Base-by-base conservation (phyloP, 371 early-diverging fungal genomes). In the Zancudomyces culisetae region DNA sequence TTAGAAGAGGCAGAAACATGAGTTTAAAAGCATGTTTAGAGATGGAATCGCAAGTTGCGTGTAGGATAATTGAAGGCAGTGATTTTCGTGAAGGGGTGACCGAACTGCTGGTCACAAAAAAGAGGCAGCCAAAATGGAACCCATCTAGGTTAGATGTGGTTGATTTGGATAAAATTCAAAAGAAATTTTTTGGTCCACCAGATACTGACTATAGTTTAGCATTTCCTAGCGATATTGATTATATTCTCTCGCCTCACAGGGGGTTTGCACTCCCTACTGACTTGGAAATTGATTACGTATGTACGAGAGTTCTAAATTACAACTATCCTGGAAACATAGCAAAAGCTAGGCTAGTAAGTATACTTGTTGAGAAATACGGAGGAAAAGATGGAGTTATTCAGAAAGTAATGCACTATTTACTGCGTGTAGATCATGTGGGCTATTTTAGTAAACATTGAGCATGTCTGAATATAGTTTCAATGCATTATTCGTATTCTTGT, bases 81-180 rank as follows among this genome's bases (percentile, higher is more conserved):
- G 96, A 95, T 58, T 89, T 96, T 57, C 60, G 69, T 45, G 90
- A 90, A 71, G 94, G 95, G 26, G 90, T 94, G 8, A 78, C 64
- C 21, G 77, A 87, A 8, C 69, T 71, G 27, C 69, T 96, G 54
- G 71, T 89, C 30, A 72, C 73, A 52, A 84, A 87, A 63, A 62
- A 70, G 4, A 60, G 68, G 27, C 56, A 63, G 3, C 80, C 92
- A 1, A 55, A 75, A 30, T 96, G 95, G 94, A 46, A 78, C 12
- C 91, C 91, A 2, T 55, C 73, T 0, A 60, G 72, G 2, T 51
- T 82, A 2, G 60, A 60, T 2, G 10, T 10, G 15, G 15, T 15
- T 10, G 15, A 35, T 35, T 15, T 35, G 6, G 35, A 6, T 35
- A 15, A 35, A 10, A 6, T 35, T 6, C 6, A 10, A 10, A 6